Conservation (phyloP, 176 grass and related monocot genomes). For the Eragrostis curvula region DNA sequence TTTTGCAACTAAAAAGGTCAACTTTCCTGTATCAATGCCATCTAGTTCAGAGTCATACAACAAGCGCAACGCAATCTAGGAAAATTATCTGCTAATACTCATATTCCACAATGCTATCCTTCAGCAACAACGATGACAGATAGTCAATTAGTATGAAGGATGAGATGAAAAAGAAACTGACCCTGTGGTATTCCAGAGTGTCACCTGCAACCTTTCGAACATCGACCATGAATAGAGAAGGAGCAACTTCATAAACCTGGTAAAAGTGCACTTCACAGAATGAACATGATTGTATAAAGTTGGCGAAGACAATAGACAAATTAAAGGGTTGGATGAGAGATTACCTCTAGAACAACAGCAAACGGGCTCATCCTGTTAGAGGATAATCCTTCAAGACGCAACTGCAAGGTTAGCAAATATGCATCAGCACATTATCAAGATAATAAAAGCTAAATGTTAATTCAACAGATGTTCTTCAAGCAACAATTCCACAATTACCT, state of each 20-base stretch:
- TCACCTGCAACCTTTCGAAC: conserved; percentile 95
- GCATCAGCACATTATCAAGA: conserved; percentile 4
- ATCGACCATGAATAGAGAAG: conserved; percentile 96
- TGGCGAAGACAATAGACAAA: conserved; percentile 5
- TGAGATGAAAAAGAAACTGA: conserved; percentile 42
- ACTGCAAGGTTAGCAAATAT: conserved; percentile 46
- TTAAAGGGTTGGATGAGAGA: background rate
- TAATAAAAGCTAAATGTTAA: conserved; percentile 24
- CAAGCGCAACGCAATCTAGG: background rate
- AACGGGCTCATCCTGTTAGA: conserved; percentile 66
- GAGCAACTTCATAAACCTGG: conserved; percentile 95
- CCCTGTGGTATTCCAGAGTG: conserved; percentile 94
- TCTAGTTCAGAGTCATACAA: background rate
- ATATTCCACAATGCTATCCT: background rate
- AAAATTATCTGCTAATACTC: background rate
- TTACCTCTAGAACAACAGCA: conserved; percentile 94
- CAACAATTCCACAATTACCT: conserved; percentile 58
- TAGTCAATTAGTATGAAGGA: background rate
- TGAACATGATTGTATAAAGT: conserved; percentile 31
- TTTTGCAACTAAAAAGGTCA: background rate
- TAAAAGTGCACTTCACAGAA: conserved; percentile 27
- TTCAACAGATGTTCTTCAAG: conserved; percentile 21
- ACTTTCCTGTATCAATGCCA: background rate
- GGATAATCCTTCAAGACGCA: conserved; percentile 79
- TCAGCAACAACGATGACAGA: background rate